Base-by-base conservation (phyloP, 345 rosid species). In the Hibiscus trionum region DNA sequence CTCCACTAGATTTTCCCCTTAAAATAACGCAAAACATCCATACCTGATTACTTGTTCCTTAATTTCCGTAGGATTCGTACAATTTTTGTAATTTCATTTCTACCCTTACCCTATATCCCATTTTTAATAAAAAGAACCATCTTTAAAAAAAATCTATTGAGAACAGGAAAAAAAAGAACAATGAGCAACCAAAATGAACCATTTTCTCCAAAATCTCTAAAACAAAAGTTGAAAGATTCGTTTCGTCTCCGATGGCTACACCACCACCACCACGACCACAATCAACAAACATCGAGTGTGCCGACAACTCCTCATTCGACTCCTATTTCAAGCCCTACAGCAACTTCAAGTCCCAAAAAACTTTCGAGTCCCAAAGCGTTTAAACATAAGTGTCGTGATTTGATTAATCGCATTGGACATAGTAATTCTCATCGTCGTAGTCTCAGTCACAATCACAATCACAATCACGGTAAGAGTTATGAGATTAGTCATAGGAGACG, bases 151-250 rank as follows among this genome's bases (percentile, higher is more conserved):
- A 7, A 0, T 53, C 17, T 2, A 11, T 47, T 47, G 52, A 47
- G 15, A 47, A 14, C 3, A 11, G 15, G 2, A 21, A 3, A 44
- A 44, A 11, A 4, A 7, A 2, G 6, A 15, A 27, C 21, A 19
- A 50, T 49, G 59, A 46, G 4, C 2, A n/a, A 11, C 19, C 69
- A 60, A 5, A 52, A 17, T 5, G 47, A 52, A n/a, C 16, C 52
- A 47, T 47, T 14, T 47, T 11, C 52, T 11, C 61, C 72, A n/a
- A 35, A 35, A 35, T 3, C 82, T 47, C 58, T 79, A 6, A 79
- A 65, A 59, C 82, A 79, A 24, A 80, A 62, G 67, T 73, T 81
- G 1, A 83, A 77, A 50, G 67, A 72, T 62, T 72, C 79, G 14
- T 75, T 78, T 15, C 66, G 12, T 2, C 49, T 46, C 49, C 49